Base-by-base conservation (phyloP, 2,329 filamentous ascomycete genomes). In the Aspergillus sp. region DNA sequence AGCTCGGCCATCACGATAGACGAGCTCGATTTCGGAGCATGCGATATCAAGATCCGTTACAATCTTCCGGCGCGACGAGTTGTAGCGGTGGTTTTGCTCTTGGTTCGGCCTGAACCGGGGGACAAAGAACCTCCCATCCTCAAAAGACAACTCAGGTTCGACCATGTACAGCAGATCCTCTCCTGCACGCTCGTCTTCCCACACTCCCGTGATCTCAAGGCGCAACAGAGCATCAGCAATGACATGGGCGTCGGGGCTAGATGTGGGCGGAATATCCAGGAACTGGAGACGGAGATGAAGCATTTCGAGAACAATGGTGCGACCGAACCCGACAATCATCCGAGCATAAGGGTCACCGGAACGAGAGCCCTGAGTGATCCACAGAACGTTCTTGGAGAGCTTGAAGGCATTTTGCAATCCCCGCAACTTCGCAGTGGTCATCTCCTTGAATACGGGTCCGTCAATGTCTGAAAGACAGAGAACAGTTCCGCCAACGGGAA, bases 311-410 rank as follows among this genome's bases (percentile, higher is more conserved):
- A 45, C 26, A 11, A 57, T 17, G n/a, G 40, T 47, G n/a, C 56
- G 49, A 11, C 38, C 36, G 10, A 59, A 24, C 7, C 51, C 54
- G 20, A 56, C 43, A 8, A 32, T 52, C 49, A 52, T 52, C 11
- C 47, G 45, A n/a, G 17, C 20, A 33, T 51, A 53, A 5, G 54
- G 54, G 19, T 58, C 32, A 11, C 22, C 35, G 44, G n/a, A 33
- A 20, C 47, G 45, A 22, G 32, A 3, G 13, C 43, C 38, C 14
- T n/a, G 1, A 5, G 54, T 45, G 2, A 56, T 49, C 54, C 54
- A 59, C 41, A 59, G 49, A 11, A 59, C 24, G 10, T 44, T 45
- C 8, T 32, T 22, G 11, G 22, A 26, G 2, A 13, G 5, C 5
- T 40, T n/a, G 26, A 48, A 40, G 8, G 35, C n/a, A 6, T 17